These are phyloP conservation scores for Buddleja alternifolia DNA, from an alignment of 257 asterid genomes.

Conservation along the genomic window DNA sequence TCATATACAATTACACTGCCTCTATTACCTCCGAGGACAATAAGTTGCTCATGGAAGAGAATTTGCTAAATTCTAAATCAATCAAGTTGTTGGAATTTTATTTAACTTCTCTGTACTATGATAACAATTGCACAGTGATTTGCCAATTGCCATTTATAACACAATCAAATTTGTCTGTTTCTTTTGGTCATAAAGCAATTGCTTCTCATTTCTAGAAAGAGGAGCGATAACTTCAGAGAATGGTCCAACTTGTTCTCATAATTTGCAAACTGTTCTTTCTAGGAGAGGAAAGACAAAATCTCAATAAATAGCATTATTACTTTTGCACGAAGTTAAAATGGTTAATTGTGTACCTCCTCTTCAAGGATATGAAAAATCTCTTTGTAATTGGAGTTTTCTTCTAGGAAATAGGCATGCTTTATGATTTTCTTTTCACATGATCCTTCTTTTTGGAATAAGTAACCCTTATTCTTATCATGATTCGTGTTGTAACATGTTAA, in stretches of 20 bases:
- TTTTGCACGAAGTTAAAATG: slow-evolving; percentile 14
- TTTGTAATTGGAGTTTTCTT: neutral
- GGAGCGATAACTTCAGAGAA: neutral
- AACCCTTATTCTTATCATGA: no score
- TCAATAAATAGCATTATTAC: neutral
- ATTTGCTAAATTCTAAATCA: slow-evolving; percentile 1
- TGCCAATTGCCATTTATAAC: no score
- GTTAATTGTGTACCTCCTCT: neutral
- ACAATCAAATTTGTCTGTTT: no score
- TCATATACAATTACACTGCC: neutral
- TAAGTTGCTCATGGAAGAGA: neutral
- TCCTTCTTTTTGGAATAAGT: no score
- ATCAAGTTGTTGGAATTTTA: neutral
- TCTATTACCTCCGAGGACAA: no score
- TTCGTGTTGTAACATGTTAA: no score
- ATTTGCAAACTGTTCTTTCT: no score
- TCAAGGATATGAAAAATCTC: neutral
- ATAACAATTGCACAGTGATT: no score
- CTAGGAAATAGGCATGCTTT: no score
- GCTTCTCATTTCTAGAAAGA: slow-evolving; percentile 10
- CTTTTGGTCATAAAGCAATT: neutral
- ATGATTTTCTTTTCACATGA: no score
- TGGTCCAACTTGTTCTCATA: no score
- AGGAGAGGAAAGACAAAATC: slow-evolving; percentile 13
- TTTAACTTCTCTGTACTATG: neutral